A percentile compares a stretch with the other conserved stretches of the same genome.
These are phyloP conservation scores for Saxophila tyrrhenica DNA, from an alignment of 495 filamentous ascomycete species.

Conservation along the genomic window DNA sequence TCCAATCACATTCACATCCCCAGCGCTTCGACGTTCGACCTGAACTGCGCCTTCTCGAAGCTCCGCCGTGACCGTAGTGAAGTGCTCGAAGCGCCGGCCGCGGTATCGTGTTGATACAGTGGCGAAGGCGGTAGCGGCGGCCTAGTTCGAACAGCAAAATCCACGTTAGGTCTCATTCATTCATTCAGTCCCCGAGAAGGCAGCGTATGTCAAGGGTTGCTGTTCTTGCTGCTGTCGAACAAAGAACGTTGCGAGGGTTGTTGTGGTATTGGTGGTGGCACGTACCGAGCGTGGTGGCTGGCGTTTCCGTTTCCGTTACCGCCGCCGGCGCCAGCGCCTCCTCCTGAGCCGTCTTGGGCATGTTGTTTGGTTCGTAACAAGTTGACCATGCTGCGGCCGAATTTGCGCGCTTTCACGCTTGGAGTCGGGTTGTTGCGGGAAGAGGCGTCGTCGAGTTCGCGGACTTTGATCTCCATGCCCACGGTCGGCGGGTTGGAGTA, in stretches of 20 bases:
- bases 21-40: constrained; percentile 6
- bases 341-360: constrained; percentile 1
- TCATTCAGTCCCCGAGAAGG: not conserved
- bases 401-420: constrained; percentile 20
- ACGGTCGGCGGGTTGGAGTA: not conserved
- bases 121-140: constrained; percentile 5
- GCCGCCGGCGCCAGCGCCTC: too few relatives aligned
- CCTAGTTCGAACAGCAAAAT: not conserved
- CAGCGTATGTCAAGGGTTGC: not conserved
- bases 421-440: constrained; percentile 10
- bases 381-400: constrained; percentile 17
- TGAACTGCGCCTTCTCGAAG: constrained; percentile 9
- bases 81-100: not conserved
- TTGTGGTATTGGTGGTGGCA: constrained; percentile 1
- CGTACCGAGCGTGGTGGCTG: constrained; percentile 7
- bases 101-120: not conserved
- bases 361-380: constrained; percentile 14
- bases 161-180: not conserved
- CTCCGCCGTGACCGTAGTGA: constrained; percentile 3
- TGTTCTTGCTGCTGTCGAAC: not conserved
- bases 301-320: too few relatives aligned
- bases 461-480: constrained; percentile 16
- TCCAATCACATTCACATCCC: constrained; percentile 3
- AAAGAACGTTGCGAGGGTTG: not conserved
- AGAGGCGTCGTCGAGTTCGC: constrained; percentile 11